A percentile compares a stretch with the other conserved stretches of the same genome.
phyloP scores from a whole-genome alignment of 306 rosid species.

The Delonix regia region DNA sequence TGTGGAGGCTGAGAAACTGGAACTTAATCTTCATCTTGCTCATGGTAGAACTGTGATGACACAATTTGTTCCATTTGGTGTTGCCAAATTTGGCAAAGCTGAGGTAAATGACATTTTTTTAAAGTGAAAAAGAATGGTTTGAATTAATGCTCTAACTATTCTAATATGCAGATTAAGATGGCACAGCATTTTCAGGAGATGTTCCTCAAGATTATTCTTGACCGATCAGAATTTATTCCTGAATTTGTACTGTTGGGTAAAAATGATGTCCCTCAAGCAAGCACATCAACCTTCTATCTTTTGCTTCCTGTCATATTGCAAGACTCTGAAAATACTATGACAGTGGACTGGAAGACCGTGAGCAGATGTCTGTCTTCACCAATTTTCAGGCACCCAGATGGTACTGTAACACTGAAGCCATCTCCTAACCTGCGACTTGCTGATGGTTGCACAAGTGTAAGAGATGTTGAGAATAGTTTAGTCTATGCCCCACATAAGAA shows the following conservation, averaged over 20 bases:
- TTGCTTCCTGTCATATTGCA: slow-evolving; percentile 77
- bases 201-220: slow-evolving; percentile 87
- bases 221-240: slow-evolving; percentile 68
- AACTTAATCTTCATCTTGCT: slow-evolving; percentile 89
- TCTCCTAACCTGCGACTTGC: slow-evolving; percentile 61
- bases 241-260: slow-evolving; percentile 70
- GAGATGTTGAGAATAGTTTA: slow-evolving; percentile 74
- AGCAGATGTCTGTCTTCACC: slow-evolving; percentile 80
- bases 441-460: slow-evolving; percentile 59
- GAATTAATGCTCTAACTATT: slow-evolving; percentile 24
- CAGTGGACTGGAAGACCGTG: slow-evolving; percentile 78
- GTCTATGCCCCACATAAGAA: slow-evolving; percentile 68
- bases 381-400: slow-evolving; percentile 59
- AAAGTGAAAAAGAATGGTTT: background rate
- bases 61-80: slow-evolving; percentile 68
- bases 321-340: slow-evolving; percentile 42
- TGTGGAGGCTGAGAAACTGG: slow-evolving; percentile 76
- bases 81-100: slow-evolving; percentile 60
- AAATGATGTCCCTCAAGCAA: slow-evolving; percentile 36
- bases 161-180: slow-evolving; percentile 63
- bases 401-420: slow-evolving; percentile 26
- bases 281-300: slow-evolving; percentile 71
- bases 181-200: slow-evolving; percentile 91
- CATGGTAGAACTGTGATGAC: slow-evolving; percentile 83
- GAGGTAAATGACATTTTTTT: slow-evolving; percentile 57